These are phyloP conservation scores for Candolleomyces efflorescens DNA, from an alignment of 768 basidiomycete genomes.

Conservation along the genomic window DNA sequence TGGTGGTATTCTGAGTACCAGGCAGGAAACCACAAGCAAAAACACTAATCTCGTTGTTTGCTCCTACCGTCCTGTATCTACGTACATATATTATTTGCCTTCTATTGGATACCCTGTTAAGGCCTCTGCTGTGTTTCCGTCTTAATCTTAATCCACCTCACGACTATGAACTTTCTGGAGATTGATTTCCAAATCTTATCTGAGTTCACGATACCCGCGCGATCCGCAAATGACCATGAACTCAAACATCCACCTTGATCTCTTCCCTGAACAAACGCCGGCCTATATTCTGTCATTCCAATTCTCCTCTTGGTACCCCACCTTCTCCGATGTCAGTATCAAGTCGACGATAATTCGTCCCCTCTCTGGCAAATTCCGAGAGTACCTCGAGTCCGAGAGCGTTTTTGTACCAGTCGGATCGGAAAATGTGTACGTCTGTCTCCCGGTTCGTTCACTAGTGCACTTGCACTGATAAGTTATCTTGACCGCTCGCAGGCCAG, in stretches of 20 bases:
- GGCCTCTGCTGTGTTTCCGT: too few relatives aligned
- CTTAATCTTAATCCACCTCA: too few relatives aligned
- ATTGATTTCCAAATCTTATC: too few relatives aligned
- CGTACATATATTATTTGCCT: conserved; percentile 4
- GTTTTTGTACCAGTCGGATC: conserved; percentile 80
- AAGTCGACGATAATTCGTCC: conserved; percentile 75
- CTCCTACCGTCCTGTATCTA: background rate
- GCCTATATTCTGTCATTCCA: conserved; percentile 68
- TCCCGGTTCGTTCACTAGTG: background rate
- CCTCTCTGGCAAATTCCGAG: conserved; percentile 54
- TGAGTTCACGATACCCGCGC: too few relatives aligned
- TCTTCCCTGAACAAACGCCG: conserved; percentile 51
- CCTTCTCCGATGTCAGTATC: conserved; percentile 57
- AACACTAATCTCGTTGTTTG: conserved; percentile 21
- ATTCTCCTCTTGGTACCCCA: conserved; percentile 83
- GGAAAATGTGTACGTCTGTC: conserved; percentile 61
- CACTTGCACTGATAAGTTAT: background rate
- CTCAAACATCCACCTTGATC: background rate
- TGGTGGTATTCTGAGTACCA: conserved; percentile 46
- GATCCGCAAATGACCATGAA: conserved; percentile 1
- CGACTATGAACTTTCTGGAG: too few relatives aligned
- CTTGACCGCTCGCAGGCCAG: conserved; percentile 32
- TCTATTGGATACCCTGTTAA: background rate
- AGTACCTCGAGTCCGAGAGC: conserved; percentile 81
- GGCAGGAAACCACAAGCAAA: conserved; percentile 35